Percentiles rank a stretch among this genome's conserved stretches.
Conservation (phyloP, 257 asterid genomes). For the Solanum gracilifrons region DNA sequence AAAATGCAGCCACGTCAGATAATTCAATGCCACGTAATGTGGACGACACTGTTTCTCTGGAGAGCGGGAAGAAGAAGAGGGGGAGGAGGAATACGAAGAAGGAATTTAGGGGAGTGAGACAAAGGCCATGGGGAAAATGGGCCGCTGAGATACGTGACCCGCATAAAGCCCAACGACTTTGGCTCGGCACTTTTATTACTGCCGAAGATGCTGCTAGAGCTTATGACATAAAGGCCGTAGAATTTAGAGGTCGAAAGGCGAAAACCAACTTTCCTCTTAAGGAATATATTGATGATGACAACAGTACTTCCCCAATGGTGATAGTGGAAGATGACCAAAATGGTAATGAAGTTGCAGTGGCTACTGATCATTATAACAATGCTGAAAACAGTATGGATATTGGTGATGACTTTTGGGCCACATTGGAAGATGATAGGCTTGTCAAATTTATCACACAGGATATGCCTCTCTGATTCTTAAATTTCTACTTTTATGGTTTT, state of each 20-base stretch:
- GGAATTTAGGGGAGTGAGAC: slow-evolving; percentile 9
- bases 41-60: not conserved
- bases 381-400: not conserved
- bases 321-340: not conserved
- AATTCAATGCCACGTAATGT: not conserved
- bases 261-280: slow-evolving; percentile 7
- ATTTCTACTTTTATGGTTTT: not conserved
- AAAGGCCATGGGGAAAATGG: slow-evolving; percentile 12
- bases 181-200: slow-evolving; percentile 16
- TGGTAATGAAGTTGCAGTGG: not conserved
- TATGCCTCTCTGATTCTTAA: not conserved
- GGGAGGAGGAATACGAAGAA: not conserved
- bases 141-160: slow-evolving; percentile 18
- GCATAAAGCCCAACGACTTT: not conserved
- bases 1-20: not conserved
- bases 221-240: slow-evolving; percentile 10
- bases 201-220: slow-evolving; percentile 23
- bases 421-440: not conserved
- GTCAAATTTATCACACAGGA: not conserved
- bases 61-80: not conserved
- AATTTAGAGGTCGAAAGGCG: slow-evolving; percentile 11
- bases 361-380: not conserved
- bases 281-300: not conserved
- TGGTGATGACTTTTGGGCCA: not conserved
- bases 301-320: not conserved